phyloP scores from a whole-genome alignment of 2,329 filamentous ascomycete genomes.

The Hymenoscyphus occultus region DNA sequence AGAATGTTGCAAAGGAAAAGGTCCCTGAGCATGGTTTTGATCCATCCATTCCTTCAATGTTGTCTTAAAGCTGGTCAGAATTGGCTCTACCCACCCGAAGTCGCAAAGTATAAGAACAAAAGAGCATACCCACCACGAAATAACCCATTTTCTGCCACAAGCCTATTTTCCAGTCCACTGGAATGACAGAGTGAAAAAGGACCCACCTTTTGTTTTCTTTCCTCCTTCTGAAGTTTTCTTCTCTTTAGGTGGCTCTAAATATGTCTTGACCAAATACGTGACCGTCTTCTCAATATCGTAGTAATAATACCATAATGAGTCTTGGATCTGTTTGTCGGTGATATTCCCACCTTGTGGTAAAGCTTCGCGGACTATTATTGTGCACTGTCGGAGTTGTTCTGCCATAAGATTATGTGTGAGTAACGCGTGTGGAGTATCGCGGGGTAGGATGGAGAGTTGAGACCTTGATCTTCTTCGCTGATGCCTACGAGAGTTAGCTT shows the following conservation, averaged over 20 bases:
- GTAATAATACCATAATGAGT: constrained; percentile 93
- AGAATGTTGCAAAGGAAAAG: constrained; percentile 59
- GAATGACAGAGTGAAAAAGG: constrained; percentile 21
- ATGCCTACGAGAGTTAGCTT: constrained; percentile 29
- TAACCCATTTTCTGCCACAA: constrained; percentile 3
- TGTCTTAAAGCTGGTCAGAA: constrained; percentile 7
- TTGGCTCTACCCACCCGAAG: background rate
- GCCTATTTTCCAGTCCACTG: constrained; percentile 7
- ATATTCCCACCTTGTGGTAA: constrained; percentile 54
- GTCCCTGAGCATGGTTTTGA: constrained; percentile 25
- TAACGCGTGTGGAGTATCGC: constrained; percentile 9
- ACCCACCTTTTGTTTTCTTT: constrained; percentile 38
- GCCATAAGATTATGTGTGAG: constrained; percentile 21
- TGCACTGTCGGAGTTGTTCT: constrained; percentile 62
- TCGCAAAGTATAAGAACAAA: background rate
- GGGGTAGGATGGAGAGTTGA: constrained; percentile 9
- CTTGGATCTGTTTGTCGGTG: constrained; percentile 75
- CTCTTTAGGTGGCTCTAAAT: constrained; percentile 29
- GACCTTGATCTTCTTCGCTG: constrained; percentile 38
- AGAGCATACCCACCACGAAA: constrained; percentile 32
- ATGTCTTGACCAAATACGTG: constrained; percentile 68
- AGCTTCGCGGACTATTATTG: constrained; percentile 60
- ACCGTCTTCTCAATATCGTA: constrained; percentile 88
- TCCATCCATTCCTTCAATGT: background rate
- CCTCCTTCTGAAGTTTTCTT: constrained; percentile 34